phyloP scores from a whole-genome alignment of 1,284 basidiomycete genomes.

The Xerocomus amazonicus region DNA sequence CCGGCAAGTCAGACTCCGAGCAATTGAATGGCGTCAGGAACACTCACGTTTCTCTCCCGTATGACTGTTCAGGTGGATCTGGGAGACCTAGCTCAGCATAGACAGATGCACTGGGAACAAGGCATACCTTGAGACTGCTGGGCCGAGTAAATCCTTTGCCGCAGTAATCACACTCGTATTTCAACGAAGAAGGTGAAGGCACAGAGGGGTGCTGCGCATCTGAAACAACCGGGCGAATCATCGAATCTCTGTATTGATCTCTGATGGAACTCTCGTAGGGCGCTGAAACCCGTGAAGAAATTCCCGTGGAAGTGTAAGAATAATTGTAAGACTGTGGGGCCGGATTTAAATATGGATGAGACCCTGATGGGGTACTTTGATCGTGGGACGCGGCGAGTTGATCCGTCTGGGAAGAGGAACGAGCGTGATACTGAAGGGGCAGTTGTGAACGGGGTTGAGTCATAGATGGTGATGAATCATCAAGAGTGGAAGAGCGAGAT shows the following conservation, averaged over 20 bases:
- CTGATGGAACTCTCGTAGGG: conserved; percentile 16
- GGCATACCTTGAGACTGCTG: conserved; percentile 70
- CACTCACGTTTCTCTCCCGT: conserved; percentile 80
- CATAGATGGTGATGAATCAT: conserved; percentile 23
- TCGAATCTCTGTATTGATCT: conserved; percentile 22
- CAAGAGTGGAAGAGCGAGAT: conserved; percentile 18
- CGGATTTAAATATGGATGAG: conserved; percentile 26
- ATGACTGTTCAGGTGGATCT: conserved; percentile 84
- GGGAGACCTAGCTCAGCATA: conserved; percentile 10
- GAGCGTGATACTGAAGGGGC: conserved; percentile 23
- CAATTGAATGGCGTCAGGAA: neutral
- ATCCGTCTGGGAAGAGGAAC: conserved; percentile 29
- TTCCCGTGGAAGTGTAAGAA: conserved; percentile 12
- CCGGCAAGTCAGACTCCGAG: conserved; percentile 11
- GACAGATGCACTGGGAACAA: conserved; percentile 4
- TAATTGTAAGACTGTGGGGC: conserved; percentile 24
- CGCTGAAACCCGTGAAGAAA: conserved; percentile 21
- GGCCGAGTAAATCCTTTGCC: conserved; percentile 78
- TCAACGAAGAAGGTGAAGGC: conserved; percentile 36
- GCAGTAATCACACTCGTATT: conserved; percentile 76
- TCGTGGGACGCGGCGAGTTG: conserved; percentile 28
- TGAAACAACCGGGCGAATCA: conserved; percentile 6
- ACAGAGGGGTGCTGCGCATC: conserved; percentile 22
- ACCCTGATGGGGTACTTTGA: conserved; percentile 25
- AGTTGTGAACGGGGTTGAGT: conserved; percentile 23